Conservation (phyloP, 1,139 yeast genomes). For the Kurtzmaniella natalensis region DNA sequence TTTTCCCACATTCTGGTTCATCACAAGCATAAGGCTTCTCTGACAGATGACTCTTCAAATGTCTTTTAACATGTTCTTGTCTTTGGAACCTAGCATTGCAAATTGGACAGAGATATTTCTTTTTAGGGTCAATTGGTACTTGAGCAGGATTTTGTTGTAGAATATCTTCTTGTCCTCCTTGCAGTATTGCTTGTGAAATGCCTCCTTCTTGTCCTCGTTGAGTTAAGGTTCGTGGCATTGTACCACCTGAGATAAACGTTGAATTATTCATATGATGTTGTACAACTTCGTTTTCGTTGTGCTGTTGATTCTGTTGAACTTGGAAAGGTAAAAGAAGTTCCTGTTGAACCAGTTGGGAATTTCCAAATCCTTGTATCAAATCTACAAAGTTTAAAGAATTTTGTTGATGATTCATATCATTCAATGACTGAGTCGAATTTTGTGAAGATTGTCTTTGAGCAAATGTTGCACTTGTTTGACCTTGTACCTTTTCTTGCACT, state of each 20-base stretch:
- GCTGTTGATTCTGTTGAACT: conserved; percentile 7
- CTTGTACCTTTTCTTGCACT: conserved; percentile 6
- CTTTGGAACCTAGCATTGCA: conserved; percentile 76
- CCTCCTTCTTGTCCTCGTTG: conserved; percentile 4
- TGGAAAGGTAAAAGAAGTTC: conserved; percentile 27
- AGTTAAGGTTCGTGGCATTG: too few relatives aligned
- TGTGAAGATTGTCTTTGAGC: conserved; percentile 4
- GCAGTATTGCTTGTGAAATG: conserved; percentile 5
- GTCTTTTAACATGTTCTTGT: conserved; percentile 90
- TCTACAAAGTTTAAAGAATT: neutral
- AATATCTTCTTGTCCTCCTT: too few relatives aligned
- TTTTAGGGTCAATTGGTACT: conserved; percentile 55
- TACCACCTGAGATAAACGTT: neutral
- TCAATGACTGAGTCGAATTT: conserved; percentile 3
- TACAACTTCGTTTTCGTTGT: neutral
- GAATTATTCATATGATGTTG: neutral
- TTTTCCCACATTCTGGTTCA: conserved; percentile 66
- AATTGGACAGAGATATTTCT: conserved; percentile 72
- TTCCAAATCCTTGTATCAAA: conserved; percentile 1
- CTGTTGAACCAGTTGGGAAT: conserved; percentile 1
- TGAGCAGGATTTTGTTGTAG: conserved; percentile 24
- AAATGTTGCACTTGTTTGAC: conserved; percentile 8
- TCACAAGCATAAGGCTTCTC: conserved; percentile 84
- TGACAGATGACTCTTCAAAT: conserved; percentile 79
- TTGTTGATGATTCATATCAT: neutral